Base-by-base conservation (phyloP, 1,284 basidiomycete genomes). In the Pseudozyma sp. region DNA sequence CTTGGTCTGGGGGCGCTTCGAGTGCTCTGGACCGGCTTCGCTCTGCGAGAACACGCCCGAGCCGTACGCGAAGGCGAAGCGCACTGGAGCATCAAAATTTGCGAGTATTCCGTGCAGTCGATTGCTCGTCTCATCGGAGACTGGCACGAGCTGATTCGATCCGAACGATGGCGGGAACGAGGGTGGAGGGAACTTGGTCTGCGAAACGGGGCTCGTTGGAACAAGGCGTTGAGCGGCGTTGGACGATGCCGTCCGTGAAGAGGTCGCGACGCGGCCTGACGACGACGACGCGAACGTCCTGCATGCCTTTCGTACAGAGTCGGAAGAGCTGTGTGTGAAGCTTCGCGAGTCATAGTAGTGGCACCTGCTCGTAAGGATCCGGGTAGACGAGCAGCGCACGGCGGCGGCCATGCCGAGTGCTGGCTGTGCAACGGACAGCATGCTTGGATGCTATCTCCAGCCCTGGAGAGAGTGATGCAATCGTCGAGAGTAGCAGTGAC, bases 41-140 rank as follows among this genome's bases (percentile, higher is more conserved):
- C 90, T 90, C 85, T 94, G 94, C 76, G 91, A 90, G 77, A 96
- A 96, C 2, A 96, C 93, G 0, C 94, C 94, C 0, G 92, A 93
- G n/a, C 94, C 94, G 83, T 97, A 97, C 0, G 94, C 94, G 81
- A 95, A 94, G 0, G 94, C 94, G 85, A 94, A 95, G 29, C 93
- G 90, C 42, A 95, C 91, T 9, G 94, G 94, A 0, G 93, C 91
- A 30, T 71, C 59, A 81, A 96, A 96, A 61, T 63, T 57, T 16
- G 60, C 51, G n/a, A 78, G 69, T 5, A 81, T 66, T 19, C 50
- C 30, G 33, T 61, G 53, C 14, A 81, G 68, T 8, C 78, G 68
- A 19, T 44, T 35, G 34, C 47, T 45, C 1, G 64, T 61, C n/a
- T 55, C 39, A 9, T 66, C 54, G 1, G 72, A 57, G 24, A 79